Conservation (phyloP, 2,329 filamentous ascomycete genomes). For the Periconia sp. region DNA sequence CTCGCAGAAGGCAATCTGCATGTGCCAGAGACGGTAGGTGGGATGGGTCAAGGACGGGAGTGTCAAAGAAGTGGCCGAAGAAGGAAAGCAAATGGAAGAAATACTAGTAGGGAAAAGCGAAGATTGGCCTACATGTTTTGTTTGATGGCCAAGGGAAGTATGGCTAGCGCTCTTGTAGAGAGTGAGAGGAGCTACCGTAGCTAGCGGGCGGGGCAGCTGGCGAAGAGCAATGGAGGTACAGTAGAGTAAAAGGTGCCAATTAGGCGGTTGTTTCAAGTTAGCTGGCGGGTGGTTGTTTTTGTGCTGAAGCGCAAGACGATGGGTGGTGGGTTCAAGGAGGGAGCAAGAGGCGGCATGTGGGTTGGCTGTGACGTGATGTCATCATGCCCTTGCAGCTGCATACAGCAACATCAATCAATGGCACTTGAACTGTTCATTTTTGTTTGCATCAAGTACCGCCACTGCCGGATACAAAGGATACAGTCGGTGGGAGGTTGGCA, state of each 20-base stretch:
- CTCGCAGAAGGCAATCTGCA: slow-evolving; percentile 20
- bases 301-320: background rate
- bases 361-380: no score
- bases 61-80: background rate
- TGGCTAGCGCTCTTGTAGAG: slow-evolving; percentile 8
- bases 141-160: slow-evolving; percentile 4
- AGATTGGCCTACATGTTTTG: slow-evolving; percentile 41
- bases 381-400: no score
- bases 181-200: slow-evolving; percentile 5
- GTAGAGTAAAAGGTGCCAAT: slow-evolving; percentile 1
- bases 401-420: no score
- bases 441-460: no score
- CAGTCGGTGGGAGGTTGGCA: no score
- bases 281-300: slow-evolving; percentile 18
- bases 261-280: slow-evolving; percentile 19
- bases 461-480: no score
- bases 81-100: slow-evolving; percentile 6
- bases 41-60: slow-evolving; percentile 22
- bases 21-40: slow-evolving; percentile 26
- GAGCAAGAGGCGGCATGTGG: no score
- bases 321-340: no score
- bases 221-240: slow-evolving; percentile 5
- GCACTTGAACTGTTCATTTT: no score
- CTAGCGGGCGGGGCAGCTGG: slow-evolving; percentile 20
- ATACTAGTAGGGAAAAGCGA: slow-evolving; percentile 14